phyloP scores from a whole-genome alignment of 768 basidiomycete species.

The Chalciporus sphaerocephalus region DNA sequence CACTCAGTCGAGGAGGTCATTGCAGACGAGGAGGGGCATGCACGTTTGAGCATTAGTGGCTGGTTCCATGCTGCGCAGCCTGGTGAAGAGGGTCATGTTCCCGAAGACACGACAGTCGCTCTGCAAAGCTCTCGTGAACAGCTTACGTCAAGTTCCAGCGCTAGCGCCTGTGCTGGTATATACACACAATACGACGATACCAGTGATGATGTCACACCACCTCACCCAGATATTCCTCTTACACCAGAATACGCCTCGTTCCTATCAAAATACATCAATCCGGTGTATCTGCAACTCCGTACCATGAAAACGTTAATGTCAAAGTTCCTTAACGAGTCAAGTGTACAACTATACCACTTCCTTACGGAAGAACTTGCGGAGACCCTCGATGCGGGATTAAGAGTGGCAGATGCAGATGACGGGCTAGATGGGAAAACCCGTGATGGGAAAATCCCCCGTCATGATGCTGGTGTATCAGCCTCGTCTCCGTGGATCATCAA shows the following conservation, averaged over 20 bases:
- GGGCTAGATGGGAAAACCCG: constrained; percentile 53
- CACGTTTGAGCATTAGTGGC: constrained; percentile 85
- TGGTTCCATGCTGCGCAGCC: constrained; percentile 95
- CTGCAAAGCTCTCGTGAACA: constrained; percentile 86
- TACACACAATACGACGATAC: constrained; percentile 52
- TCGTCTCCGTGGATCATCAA: constrained; percentile 58
- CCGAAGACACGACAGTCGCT: constrained; percentile 41
- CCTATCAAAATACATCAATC: constrained; percentile 82
- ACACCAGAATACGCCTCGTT: constrained; percentile 60
- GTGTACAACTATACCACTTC: constrained; percentile 85
- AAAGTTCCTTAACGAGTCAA: constrained; percentile 83
- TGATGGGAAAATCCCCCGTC: constrained; percentile 53
- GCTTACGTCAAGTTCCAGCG: constrained; percentile 62
- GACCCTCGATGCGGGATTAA: constrained; percentile 60
- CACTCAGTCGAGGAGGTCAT: constrained; percentile 97
- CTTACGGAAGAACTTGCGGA: constrained; percentile 64
- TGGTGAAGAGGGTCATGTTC: constrained; percentile 82
- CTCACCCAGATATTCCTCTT: constrained; percentile 49
- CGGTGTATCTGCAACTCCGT: constrained; percentile 79
- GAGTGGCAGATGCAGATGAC: constrained; percentile 60
- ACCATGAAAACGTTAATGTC: constrained; percentile 75
- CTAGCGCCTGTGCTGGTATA: constrained; percentile 18
- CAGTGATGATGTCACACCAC: constrained; percentile 36
- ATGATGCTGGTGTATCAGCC: constrained; percentile 54
- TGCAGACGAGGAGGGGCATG: constrained; percentile 64